Base-by-base conservation (phyloP, 768 basidiomycete genomes). In the Termitomyces sp. region DNA sequence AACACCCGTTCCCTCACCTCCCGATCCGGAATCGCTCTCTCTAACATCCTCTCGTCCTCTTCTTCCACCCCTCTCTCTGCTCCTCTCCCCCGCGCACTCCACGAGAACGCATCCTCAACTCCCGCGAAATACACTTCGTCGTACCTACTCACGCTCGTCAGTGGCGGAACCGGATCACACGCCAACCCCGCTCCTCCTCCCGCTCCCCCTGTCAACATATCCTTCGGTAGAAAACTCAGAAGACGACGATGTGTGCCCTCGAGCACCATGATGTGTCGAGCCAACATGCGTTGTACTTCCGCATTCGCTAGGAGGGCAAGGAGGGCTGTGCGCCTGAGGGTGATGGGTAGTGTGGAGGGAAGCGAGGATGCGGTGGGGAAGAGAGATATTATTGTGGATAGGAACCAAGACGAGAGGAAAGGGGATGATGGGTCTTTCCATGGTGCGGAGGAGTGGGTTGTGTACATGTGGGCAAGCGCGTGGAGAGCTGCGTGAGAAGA, bases 161-260 rank as follows among this genome's bases (percentile, higher is more conserved):
- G 71, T 0, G 95, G 94, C 0, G 95, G 93, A 2, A 96, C 73
- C 0, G 95, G 94, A 64, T 98, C 96, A 61, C 88, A 97, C 9
- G 87, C 83, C 56, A 91, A 73, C 5, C 84, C 77, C 52, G 74
- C 6, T 82, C 76, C 54, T 83, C 80, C 12, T 70, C 72, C 5
- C 5, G 13, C 3, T 15, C 22, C 27, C 76, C 70, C 31, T 4
- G 9, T 25, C 12, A 81, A 68, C 4, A 89, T 74, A 5, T 72
- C 62, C 12, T 75, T 72, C 0, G 91, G 90, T 49, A 95, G 76
- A 73, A 94, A 95, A 0, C 84, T 75, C 47, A 88, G 79, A 10
- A 91, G 73, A 7, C 75, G 72, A 6, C 79, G 76, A 58, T 84
- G 82, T 3, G 77, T 76, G 6, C 79, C 71, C 60, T 89, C 88